A percentile compares a stretch with the other conserved stretches of the same genome.
Conservation (phyloP, 2,329 filamentous ascomycete genomes). For the Pseudogymnoascus sp. region DNA sequence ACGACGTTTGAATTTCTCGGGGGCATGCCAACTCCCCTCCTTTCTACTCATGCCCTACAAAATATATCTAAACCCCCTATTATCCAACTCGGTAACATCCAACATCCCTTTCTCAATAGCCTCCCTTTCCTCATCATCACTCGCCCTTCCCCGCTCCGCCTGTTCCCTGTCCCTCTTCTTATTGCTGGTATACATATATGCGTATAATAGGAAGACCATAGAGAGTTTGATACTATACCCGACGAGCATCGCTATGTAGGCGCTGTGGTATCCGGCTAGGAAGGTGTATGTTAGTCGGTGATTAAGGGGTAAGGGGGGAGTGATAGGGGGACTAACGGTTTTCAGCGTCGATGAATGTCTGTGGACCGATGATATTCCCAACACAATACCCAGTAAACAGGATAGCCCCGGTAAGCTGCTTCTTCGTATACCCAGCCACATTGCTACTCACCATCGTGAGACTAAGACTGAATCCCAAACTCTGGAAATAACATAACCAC, state of each 20-base stretch:
- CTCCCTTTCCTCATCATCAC: slow-evolving; percentile 39
- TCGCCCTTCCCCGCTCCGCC: slow-evolving; percentile 17
- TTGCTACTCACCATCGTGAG: slow-evolving; percentile 47
- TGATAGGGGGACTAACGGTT: slow-evolving; percentile 19
- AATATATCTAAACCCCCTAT: slow-evolving; percentile 46
- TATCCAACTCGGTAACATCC: slow-evolving; percentile 49
- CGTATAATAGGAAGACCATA: slow-evolving; percentile 42
- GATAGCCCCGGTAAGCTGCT: slow-evolving; percentile 43
- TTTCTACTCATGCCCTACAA: slow-evolving; percentile 26
- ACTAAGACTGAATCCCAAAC: slow-evolving; percentile 45
- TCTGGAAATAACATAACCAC: slow-evolving; percentile 50
- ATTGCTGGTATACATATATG: slow-evolving; percentile 49
- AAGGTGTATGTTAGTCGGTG: slow-evolving; percentile 11
- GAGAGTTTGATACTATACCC: slow-evolving; percentile 47
- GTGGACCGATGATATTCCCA: slow-evolving; percentile 44
- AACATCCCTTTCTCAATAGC: slow-evolving; percentile 49
- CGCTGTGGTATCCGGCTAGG: slow-evolving; percentile 29
- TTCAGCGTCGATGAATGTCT: slow-evolving; percentile 24
- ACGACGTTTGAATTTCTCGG: too few relatives aligned
- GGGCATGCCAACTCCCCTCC: not conserved
- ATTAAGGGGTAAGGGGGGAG: slow-evolving; percentile 9
- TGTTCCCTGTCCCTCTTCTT: slow-evolving; percentile 45
- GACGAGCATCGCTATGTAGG: slow-evolving; percentile 40
- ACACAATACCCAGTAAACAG: slow-evolving; percentile 48
- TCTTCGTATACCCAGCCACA: slow-evolving; percentile 48